Base-by-base conservation (phyloP, 108 stramenopile genomes). In the Cyclotella cryptica region DNA sequence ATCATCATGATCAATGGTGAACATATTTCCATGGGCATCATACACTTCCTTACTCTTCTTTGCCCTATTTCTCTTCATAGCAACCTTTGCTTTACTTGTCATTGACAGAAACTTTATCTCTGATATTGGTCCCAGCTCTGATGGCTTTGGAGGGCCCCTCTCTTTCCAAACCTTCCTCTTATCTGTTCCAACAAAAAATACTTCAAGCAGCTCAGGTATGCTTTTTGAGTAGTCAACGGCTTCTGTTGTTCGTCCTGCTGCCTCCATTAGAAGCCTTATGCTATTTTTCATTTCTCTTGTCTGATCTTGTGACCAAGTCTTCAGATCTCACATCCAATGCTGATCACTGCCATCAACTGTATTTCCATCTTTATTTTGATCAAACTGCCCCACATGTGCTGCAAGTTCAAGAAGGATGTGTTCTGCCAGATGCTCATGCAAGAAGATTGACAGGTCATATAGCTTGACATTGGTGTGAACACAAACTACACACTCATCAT, bases 141-240 rank as follows among this genome's bases (percentile, higher is more conserved):
- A 57, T 44, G 70, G 57, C 57, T 71, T 71, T 18, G 57, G 70
- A 9, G 54, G 18, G 5, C 57, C 17, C 7, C 21, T 46, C 57
- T 71, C 19, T 59, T 71, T 71, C 70, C 70, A 71, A 15, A 4
- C 57, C 29, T 59, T 71, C 40, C 70, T 57, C n/a, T 28, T 1
- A 4, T 71, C 70, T 18, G 70, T 71, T 4, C 70, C 70, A 42
- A 41, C 39, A 19, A 41, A 71, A 71, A 26, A n/a, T n/a, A 3
- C 0, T 24, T 19, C 12, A 24, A 57, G 7, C 55, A 57, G 3
- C 24, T 12, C 12, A 19, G 19, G 24, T 57, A 24, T 7, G 12
- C 22, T 57, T 57, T 19, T 57, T 57, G 19, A 24, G 3, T 3
- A 7, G 3, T 17, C 49, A 7, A 35, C 6, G 4, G 6, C 6